Conservation (phyloP, 2,329 filamentous ascomycete species). For the Dactylellina sp. region DNA sequence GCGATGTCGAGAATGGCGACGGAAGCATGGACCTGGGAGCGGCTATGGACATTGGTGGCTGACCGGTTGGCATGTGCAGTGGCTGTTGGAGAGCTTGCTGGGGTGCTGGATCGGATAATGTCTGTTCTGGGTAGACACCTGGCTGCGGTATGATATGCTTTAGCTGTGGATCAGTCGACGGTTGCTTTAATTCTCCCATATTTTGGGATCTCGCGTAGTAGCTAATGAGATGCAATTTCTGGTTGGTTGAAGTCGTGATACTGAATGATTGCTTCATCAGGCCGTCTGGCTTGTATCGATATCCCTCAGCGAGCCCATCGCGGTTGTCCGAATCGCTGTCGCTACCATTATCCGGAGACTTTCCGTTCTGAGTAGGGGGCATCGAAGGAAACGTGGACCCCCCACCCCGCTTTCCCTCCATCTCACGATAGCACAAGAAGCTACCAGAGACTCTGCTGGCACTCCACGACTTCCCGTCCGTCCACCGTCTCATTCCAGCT, state of each 20-base stretch:
- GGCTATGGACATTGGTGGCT: conserved; percentile 67
- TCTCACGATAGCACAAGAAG: conserved; percentile 96
- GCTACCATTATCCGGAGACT: conserved; percentile 84
- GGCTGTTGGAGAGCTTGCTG: conserved; percentile 74
- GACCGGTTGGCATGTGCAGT: conserved; percentile 35
- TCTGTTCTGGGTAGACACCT: conserved; percentile 94
- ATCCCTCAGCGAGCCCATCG: conserved; percentile 83
- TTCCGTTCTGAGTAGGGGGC: conserved; percentile 70
- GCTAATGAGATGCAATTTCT: conserved; percentile 96
- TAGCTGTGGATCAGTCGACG: conserved; percentile 81
- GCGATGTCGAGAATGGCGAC: conserved; percentile 64
- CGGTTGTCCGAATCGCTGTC: conserved; percentile 82
- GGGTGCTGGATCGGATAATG: conserved; percentile 82
- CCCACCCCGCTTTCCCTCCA: conserved; percentile 96
- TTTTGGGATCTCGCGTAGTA: conserved; percentile 87
- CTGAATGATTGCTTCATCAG: conserved; percentile 99
- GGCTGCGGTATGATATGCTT: conserved; percentile 87
- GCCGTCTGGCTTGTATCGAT: conserved; percentile 93
- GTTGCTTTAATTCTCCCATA: conserved; percentile 73
- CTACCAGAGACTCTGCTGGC: conserved; percentile 96
- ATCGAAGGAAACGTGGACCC: conserved; percentile 71
- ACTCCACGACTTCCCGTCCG: conserved; percentile 98
- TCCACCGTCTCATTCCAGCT: conserved; percentile 98
- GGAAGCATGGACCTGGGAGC: conserved; percentile 71
- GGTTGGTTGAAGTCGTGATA: conserved; percentile 89